Conservation (phyloP, 2,329 filamentous ascomycete genomes). For the Arachnopeziza araneosa region DNA sequence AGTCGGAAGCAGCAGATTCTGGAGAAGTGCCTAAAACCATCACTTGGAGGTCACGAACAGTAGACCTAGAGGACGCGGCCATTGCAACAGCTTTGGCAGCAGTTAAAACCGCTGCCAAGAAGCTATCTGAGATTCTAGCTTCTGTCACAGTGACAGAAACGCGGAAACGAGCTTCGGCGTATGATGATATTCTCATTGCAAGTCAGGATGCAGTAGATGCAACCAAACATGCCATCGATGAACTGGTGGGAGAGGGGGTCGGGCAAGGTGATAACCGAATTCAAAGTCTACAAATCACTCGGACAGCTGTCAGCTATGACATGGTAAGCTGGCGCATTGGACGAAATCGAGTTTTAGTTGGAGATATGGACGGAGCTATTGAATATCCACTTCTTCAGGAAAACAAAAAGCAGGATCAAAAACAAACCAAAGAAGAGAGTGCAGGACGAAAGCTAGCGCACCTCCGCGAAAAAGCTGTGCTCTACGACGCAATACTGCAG, state of each 20-base stretch:
- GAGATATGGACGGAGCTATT: conserved; percentile 68
- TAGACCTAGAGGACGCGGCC: conserved; percentile 86
- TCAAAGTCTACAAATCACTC: conserved; percentile 88
- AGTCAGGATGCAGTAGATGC: conserved; percentile 93
- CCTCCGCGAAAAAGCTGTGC: conserved; percentile 77
- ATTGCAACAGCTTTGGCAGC: conserved; percentile 79
- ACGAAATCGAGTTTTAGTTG: conserved; percentile 82
- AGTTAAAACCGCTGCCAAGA: conserved; percentile 50
- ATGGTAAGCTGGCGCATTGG: conserved; percentile 94
- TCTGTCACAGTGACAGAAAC: conserved; percentile 41
- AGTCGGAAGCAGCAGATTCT: conserved; percentile 44
- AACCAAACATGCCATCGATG: conserved; percentile 88
- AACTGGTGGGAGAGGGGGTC: conserved; percentile 76
- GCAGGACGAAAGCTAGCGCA: conserved; percentile 71
- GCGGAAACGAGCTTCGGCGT: conserved; percentile 74
- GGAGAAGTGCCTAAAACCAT: conserved; percentile 66
- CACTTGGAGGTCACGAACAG: conserved; percentile 78
- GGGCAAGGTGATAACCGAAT: conserved; percentile 79
- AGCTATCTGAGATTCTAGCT: conserved; percentile 43
- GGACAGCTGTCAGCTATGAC: conserved; percentile 89
- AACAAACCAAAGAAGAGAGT: conserved; percentile 53
- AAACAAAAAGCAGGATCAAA: conserved; percentile 48
- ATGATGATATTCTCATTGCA: conserved; percentile 83
- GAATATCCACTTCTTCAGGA: conserved; percentile 44
- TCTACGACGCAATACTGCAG: conserved; percentile 88